Base-by-base conservation (phyloP, 352 stramenopile species). In the Peronospora destructor region DNA sequence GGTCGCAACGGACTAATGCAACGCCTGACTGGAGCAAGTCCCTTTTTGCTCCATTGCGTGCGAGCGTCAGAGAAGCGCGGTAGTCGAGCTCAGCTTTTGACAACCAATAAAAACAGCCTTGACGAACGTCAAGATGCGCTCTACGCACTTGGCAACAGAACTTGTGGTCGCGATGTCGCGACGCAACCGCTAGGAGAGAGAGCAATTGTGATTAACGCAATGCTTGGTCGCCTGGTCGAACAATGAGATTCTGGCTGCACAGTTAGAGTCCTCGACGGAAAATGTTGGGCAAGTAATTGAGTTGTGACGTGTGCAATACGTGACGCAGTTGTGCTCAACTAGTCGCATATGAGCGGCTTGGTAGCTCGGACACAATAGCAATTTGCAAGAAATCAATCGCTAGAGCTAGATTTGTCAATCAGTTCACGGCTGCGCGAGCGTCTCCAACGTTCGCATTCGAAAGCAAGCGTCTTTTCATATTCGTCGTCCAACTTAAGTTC, bases 41-140 rank as follows among this genome's bases (percentile, higher is more conserved):
- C 49, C 38, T 53, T 53, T 33, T 60, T 51, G 44, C 26, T 56
- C 30, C 56, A 13, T 9, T 46, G 49, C 10, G 32, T 28, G 17
- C 42, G 55, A 64, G 51, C 51, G 61, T 65, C 45, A 51, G 57
- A 65, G 51, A 65, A 64, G 45, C 56, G 33, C 6, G 51, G 23
- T 51, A 40, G 10, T 12, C 6, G 23, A 35, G 38, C 19, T 44
- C 29, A 36, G 32, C 56, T 45, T 56, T 52, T 56, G 46, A 42
- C 56, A 36, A 51, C 45, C 45, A 40, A 45, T 42, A 3, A 21
- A 51, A 55, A 21, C 48, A 10, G 8, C 11, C 5, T 33, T 4
- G 23, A 26, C 23, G 23, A 26, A 26, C 23, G 23, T 26, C 23
- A 6, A 26, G 23, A 26, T 3, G 23, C 23, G 23, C 23, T 26